Base-by-base conservation (phyloP, 2,329 filamentous ascomycete genomes). In the Talaromyces rugulosus region DNA sequence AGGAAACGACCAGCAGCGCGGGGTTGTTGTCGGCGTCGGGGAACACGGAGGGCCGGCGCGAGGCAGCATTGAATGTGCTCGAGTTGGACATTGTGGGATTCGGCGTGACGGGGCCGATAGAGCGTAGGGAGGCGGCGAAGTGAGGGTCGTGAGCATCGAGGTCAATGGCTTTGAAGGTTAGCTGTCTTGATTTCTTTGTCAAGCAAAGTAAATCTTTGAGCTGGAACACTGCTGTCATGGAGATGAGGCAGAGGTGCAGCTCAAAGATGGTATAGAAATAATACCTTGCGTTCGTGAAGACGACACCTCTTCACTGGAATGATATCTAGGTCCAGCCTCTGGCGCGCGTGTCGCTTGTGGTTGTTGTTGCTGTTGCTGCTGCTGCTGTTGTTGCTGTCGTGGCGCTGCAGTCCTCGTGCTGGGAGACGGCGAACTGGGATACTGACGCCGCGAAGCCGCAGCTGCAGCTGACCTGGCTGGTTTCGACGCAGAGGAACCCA, bases 111-210 rank as follows among this genome's bases (percentile, higher is more conserved):
- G 84, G 81, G 61, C 85, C 86, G 62, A 88, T 77, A 53, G 76
- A 78, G 68, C 87, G 89, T 65, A 98, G 90, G 66, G 92, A 96
- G 72, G 86, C 88, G 81, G 93, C 90, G 85, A 82, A 94, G 70
- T 83, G 79, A 1, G 85, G 85, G 70, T 88, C 85, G 62, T 81
- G 82, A 61, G 80, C 85, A 69, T 88, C 86, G 68, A 85, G 79
- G 67, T 87, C 83, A 64, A 87, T 82, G 56, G 81, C 83, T 83
- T 56, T 34, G 12, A 14, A 53, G 2, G 42, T 61, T n/a, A 61
- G 59, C 11, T 8, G 23, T 18, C 16, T 18, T n/a, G 28, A 14
- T 34, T 31, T n/a, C 16, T n/a, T 40, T 28, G 4, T n/a, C 5
- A 53, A 12, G 23, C 14, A 27, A 47, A 27, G 18, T 27, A 14